Evolutionary conservation across 805 yeast species (phyloP), one percentile per base, ranked within the genome.

Genomic region (Starmerella cellae): DNA sequence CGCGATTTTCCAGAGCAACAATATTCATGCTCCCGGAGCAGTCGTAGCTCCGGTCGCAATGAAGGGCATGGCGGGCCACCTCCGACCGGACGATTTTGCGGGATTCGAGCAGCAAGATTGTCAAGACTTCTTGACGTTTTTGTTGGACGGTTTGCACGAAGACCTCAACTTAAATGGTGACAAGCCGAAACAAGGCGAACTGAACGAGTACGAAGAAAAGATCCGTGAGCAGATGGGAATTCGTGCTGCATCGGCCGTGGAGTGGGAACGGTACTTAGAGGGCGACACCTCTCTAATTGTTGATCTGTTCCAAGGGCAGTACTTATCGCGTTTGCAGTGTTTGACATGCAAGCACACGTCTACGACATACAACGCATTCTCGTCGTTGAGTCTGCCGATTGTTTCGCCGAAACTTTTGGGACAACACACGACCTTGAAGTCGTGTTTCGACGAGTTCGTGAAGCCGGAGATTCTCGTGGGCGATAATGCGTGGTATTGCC

Each of bases 261-360:
- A 87, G 57, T 87, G 97, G 97, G 94, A 82, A 55, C 65, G 93
- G 44, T 84, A 84, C 57, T 63, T 83, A 42, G 77, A 75, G 44
- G 71, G 82, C 18, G 84, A 87, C 56, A 77, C 79, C 49, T 83
- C 95, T 31, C 69, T 78, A 1, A 70, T 87, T 20, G 91, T 82
- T 2, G 87, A 82, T 51, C 70, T 75, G 39, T 83, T 83, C 58
- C 94, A 83, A 57, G 97, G 96, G 1, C 96, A 87, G 60, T 81
- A 79, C 54, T 69, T 80, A 38, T 81, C 93, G n/a, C 77, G 74
- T 41, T 65, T 87, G 53, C 71, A 68, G 52, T 87, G 97, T 60
- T 60, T 76, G 37, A 71, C 68, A 26, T 87, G 97, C 61, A 68
- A 69, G 1, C 67, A 66, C 24, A 82, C 94, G 0, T 83, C 95